Evolutionary conservation across 2,329 filamentous ascomycete species (phyloP).

Genomic region (Cladosporium sp.): DNA sequence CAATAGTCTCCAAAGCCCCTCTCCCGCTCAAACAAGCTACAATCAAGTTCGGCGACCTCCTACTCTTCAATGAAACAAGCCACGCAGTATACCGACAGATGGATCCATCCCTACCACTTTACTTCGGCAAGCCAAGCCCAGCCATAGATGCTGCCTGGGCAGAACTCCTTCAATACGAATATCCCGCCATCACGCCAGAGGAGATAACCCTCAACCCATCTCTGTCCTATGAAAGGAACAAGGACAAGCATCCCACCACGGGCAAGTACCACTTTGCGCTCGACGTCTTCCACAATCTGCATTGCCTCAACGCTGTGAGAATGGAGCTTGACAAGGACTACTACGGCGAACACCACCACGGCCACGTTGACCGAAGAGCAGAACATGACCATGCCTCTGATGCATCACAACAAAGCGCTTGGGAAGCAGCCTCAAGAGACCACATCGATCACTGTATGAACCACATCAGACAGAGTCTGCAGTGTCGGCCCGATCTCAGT

Average conservation of each 20-base stretch:
- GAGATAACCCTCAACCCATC: not conserved
- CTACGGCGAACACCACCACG: not conserved
- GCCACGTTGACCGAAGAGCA: not conserved
- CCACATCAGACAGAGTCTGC: conserved; percentile 4
- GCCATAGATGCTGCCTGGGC: conserved; percentile 5
- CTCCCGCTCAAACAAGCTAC: not conserved
- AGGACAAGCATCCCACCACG: not conserved
- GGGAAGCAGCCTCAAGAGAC: not conserved
- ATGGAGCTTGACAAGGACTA: conserved; percentile 13
- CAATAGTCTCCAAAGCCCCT: not conserved
- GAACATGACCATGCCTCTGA: not conserved
- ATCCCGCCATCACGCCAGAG: not conserved
- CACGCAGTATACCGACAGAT: conserved; percentile 4
- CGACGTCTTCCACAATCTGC: conserved; percentile 5
- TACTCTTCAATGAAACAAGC: not conserved
- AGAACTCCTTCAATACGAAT: conserved; percentile 7
- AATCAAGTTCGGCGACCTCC: not conserved
- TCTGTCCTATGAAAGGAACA: not conserved
- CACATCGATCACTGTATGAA: conserved; percentile 12
- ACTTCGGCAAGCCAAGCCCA: conserved; percentile 9
- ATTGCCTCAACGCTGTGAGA: not conserved
- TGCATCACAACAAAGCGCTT: not conserved
- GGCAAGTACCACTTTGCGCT: conserved; percentile 9
- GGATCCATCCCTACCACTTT: not conserved
- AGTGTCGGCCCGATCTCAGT: conserved; percentile 1